These are phyloP conservation scores for Curvularia lunata DNA, from an alignment of 2,329 filamentous ascomycete species.

Conservation along the genomic window DNA sequence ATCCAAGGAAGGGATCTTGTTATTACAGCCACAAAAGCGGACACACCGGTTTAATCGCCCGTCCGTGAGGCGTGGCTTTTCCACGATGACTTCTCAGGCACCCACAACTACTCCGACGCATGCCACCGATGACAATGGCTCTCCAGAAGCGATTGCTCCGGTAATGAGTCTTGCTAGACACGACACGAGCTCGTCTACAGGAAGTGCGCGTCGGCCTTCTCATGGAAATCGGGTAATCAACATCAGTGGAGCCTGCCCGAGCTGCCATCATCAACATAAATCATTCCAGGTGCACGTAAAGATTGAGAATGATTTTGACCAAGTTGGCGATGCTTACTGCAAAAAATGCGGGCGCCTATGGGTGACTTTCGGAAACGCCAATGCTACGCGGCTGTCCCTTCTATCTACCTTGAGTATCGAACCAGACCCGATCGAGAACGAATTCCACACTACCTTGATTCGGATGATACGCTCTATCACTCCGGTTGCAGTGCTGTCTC, in stretches of 20 bases:
- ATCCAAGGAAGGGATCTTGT: conserved; percentile 11
- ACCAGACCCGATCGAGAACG: conserved; percentile 21
- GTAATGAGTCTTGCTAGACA: conserved; percentile 13
- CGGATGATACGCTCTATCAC: conserved; percentile 31
- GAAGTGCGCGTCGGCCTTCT: conserved; percentile 25
- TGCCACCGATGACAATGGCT: not conserved
- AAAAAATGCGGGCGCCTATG: conserved; percentile 33
- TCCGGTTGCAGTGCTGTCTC: conserved; percentile 24
- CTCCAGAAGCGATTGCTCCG: not conserved
- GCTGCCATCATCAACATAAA: conserved; percentile 38
- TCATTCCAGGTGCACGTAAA: conserved; percentile 29
- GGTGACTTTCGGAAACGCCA: conserved; percentile 34
- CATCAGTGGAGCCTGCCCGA: conserved; percentile 38
- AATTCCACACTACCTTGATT: conserved; percentile 26
- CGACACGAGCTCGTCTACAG: conserved; percentile 27
- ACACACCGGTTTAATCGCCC: conserved; percentile 8
- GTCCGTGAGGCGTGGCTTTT: not conserved
- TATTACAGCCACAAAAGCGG: conserved; percentile 12
- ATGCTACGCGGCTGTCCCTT: conserved; percentile 35
- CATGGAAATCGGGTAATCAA: conserved; percentile 30
- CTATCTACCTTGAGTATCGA: conserved; percentile 30
- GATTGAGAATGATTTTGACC: conserved; percentile 16
- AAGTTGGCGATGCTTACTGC: conserved; percentile 30
- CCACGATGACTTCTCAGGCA: conserved; percentile 15
- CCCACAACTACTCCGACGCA: not conserved